Evolutionary conservation across 2,329 filamentous ascomycete genomes (phyloP), one percentile per base, ranked within the genome.

Genomic region (Ophiostoma ips): DNA sequence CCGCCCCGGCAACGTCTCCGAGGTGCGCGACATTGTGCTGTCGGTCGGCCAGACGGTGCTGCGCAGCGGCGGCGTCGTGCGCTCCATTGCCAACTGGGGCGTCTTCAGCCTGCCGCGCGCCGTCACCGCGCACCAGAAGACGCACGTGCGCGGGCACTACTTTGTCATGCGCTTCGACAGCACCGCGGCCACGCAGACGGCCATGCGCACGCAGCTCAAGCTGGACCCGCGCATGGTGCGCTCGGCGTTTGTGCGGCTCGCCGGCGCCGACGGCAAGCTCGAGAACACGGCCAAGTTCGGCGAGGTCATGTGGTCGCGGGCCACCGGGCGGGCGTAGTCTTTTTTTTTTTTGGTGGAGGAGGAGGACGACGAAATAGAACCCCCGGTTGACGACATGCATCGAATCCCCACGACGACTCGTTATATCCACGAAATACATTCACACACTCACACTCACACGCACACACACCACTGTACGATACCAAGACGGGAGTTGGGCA

Each of bases 161-260:
- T 98, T 98, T 67, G 84, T 94, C 62, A 86, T 98, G 84, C 86
- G 92, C 59, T 98, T 95, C 73, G 92, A 98, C 66, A 71, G 83
- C 51, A 84, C 81, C 53, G 70, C 81, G 8, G 66, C 71, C 47
- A 82, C 85, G 8, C 90, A 96, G 67, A 71, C 84, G 57, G 73
- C 80, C 40, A 76, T 98, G 37, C 76, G 83, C 54, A 75, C 75
- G 53, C 90, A 85, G 16, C 73, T 98, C 57, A 76, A 79, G 47
- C 73, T 94, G 58, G 92, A 98, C 68, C 90, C 92, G 37, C 75
- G 92, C 51, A 85, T 96, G 79, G 84, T 98, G 55, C 79, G 88
- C 52, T 83, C 89, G 60, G 82, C 81, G 24, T 81, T 90, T 53
- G 88, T 96, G 52, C 94, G 89, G 73, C 72, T 96, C 57, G 43